phyloP scores from a whole-genome alignment of 192 early-diverging fungal species.

The Coemansia sp. region DNA sequence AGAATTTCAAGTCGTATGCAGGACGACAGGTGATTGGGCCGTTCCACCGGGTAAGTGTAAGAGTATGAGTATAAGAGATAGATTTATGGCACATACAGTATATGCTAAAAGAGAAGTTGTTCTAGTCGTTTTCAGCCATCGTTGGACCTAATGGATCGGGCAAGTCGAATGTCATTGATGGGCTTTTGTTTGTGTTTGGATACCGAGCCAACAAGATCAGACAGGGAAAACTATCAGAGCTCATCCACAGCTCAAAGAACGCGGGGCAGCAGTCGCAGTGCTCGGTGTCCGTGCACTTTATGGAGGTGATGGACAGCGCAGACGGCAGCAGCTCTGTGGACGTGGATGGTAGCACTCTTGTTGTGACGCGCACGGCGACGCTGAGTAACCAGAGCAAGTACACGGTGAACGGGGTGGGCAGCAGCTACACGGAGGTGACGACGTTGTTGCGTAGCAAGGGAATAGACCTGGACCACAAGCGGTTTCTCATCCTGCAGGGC shows the following conservation, averaged over 20 bases:
- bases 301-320: slow-evolving; percentile 79
- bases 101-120: no score
- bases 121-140: slow-evolving; percentile 64
- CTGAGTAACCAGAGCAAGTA: slow-evolving; percentile 73
- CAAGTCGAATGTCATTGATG: slow-evolving; percentile 98
- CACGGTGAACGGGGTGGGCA: slow-evolving; percentile 62
- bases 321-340: slow-evolving; percentile 60
- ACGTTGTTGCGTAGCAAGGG: slow-evolving; percentile 77
- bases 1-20: slow-evolving; percentile 96
- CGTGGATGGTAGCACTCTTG: slow-evolving; percentile 66
- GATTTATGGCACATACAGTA: neutral
- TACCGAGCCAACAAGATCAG: slow-evolving; percentile 96
- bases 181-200: slow-evolving; percentile 97
- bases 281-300: slow-evolving; percentile 91
- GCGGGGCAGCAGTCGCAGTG: slow-evolving; percentile 70
- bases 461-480: slow-evolving; percentile 96
- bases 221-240: slow-evolving; percentile 89
- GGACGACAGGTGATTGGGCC: slow-evolving; percentile 91
- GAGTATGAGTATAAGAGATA: neutral
- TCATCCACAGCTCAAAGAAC: slow-evolving; percentile 90
- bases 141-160: slow-evolving; percentile 98
- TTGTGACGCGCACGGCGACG: slow-evolving; percentile 73
- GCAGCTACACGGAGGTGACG: slow-evolving; percentile 81
- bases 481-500: slow-evolving; percentile 96
- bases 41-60: slow-evolving; percentile 82